A percentile compares a stretch with the other conserved stretches of the same genome.
Conservation (phyloP, 371 early-diverging fungal species). For the Caulochytrium protostelioides region DNA sequence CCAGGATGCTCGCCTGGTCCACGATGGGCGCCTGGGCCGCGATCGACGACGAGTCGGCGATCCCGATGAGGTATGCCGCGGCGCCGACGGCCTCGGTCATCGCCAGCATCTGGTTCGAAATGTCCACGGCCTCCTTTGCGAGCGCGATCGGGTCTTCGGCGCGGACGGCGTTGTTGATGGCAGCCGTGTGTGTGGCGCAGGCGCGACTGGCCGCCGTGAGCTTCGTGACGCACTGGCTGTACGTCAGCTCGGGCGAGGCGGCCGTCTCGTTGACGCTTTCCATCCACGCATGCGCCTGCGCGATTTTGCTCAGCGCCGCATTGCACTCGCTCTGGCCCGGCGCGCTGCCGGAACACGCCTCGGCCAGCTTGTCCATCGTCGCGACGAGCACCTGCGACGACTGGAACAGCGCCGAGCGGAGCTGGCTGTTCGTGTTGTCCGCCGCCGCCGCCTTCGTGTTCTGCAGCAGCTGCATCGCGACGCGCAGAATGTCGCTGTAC, state of each 20-base stretch:
- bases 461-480: no score
- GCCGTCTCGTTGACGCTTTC: constrained; percentile 12
- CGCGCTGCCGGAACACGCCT: constrained; percentile 14
- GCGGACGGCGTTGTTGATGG: no score
- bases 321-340: constrained; percentile 22
- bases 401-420: no score
- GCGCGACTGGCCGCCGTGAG: constrained; percentile 2
- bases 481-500: no score
- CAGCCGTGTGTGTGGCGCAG: no score
- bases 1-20: constrained; percentile 7
- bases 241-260: constrained; percentile 4
- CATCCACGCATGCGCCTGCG: constrained; percentile 6
- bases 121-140: not conserved
- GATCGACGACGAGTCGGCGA: constrained; percentile 14
- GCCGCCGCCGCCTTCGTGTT: no score
- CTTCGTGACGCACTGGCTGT: constrained; percentile 9
- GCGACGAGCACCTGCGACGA: no score
- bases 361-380: constrained; percentile 7
- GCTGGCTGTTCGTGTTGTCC: no score
- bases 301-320: constrained; percentile 9
- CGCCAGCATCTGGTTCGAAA: constrained; percentile 5
- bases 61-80: constrained; percentile 20
- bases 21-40: constrained; percentile 11
- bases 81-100: constrained; percentile 10
- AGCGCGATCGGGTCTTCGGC: no score